Conservation (phyloP, 371 early-diverging fungal genomes). For the Syncephalis plumigaleata region DNA sequence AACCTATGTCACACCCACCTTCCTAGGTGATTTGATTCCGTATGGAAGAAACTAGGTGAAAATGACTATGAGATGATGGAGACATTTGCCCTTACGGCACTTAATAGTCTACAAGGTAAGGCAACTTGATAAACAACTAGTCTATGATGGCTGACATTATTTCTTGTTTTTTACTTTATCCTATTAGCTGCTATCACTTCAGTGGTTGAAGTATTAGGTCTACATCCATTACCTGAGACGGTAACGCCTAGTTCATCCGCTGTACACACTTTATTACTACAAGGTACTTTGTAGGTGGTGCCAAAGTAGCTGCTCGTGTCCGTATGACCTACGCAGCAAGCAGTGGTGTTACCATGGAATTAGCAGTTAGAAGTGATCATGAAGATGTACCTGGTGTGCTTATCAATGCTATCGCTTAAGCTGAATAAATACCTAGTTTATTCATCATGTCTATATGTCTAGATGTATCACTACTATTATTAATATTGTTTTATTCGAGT, state of each 20-base stretch:
- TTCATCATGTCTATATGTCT: too few species aligned
- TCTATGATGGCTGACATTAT: background rate
- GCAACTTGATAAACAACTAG: background rate
- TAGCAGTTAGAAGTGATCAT: constrained; percentile 63
- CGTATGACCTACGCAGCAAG: constrained; percentile 74
- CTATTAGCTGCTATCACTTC: constrained; percentile 36
- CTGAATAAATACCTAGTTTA: too few species aligned
- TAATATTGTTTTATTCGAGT: too few species aligned
- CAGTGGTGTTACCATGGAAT: constrained; percentile 79
- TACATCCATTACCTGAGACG: constrained; percentile 63
- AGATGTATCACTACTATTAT: too few species aligned
- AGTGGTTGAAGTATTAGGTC: constrained; percentile 61
- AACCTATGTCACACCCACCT: constrained; percentile 83
- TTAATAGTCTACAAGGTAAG: constrained; percentile 39
- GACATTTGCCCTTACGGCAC: constrained; percentile 68
- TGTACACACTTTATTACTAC: constrained; percentile 69
- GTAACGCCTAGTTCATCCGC: constrained; percentile 51
- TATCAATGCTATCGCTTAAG: constrained; percentile 48
- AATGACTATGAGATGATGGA: constrained; percentile 52
- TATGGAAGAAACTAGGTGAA: constrained; percentile 58
- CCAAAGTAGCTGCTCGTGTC: constrained; percentile 53
- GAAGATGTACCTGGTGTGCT: constrained; percentile 49
- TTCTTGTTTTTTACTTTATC: background rate
- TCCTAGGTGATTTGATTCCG: constrained; percentile 45
- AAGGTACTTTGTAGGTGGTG: constrained; percentile 76